Evolutionary conservation across 2,329 filamentous ascomycete genomes (phyloP).

Genomic region (Cucurbitaria berberidis): DNA sequence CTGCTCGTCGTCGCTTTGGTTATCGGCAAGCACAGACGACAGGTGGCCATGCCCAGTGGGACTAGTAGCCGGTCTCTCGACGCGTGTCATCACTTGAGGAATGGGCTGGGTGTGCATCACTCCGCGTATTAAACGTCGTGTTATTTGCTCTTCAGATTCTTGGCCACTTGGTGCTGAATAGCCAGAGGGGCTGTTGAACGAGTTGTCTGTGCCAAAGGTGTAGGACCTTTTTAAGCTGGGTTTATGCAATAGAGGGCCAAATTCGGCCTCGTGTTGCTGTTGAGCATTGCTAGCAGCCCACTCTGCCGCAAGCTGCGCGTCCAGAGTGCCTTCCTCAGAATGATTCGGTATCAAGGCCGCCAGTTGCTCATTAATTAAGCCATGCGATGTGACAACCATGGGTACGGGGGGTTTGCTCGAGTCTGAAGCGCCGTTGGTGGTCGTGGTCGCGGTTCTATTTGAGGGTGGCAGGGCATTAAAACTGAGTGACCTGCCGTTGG

Average conservation of each 20-base stretch:
- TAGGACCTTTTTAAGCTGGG: conserved; percentile 38
- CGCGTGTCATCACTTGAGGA: conserved; percentile 10
- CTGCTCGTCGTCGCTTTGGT: conserved; percentile 27
- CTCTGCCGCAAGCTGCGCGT: conserved; percentile 37
- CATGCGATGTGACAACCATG: conserved; percentile 32
- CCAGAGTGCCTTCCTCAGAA: conserved; percentile 32
- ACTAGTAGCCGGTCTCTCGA: conserved; percentile 14
- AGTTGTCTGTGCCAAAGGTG: conserved; percentile 45
- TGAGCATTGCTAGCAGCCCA: conserved; percentile 28
- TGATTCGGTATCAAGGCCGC: conserved; percentile 40
- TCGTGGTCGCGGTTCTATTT: neutral
- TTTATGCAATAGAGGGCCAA: conserved; percentile 21
- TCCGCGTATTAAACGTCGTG: conserved; percentile 32
- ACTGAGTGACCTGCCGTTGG: conserved; percentile 26
- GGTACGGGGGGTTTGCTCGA: conserved; percentile 14
- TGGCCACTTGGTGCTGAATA: conserved; percentile 31
- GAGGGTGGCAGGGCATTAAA: conserved; percentile 23
- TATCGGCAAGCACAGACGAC: conserved; percentile 5
- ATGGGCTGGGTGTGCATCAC: conserved; percentile 27
- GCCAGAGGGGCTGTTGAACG: conserved; percentile 41
- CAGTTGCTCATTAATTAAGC: conserved; percentile 38
- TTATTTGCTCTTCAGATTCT: conserved; percentile 32
- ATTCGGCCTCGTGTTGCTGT: conserved; percentile 27
- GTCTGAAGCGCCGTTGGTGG: conserved; percentile 8
- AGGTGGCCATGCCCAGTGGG: conserved; percentile 11